phyloP scores from a whole-genome alignment of 2,329 filamentous ascomycete species.

The Plenodomus biglobosus region DNA sequence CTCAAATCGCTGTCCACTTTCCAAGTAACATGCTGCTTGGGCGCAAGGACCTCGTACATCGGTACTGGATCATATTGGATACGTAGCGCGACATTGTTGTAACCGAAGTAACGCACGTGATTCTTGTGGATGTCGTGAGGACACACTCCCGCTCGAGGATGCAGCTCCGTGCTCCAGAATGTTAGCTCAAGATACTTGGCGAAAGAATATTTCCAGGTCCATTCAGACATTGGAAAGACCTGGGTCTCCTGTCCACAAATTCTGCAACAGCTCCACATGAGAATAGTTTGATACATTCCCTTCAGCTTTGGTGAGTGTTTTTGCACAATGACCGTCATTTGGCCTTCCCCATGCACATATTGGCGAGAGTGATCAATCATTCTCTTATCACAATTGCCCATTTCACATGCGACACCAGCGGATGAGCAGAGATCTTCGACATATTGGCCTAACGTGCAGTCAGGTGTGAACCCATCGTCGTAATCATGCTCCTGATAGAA shows the following conservation, averaged over 20 bases:
- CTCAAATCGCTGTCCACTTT: constrained; percentile 93
- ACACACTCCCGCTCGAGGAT: constrained; percentile 73
- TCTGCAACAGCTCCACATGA: constrained; percentile 98
- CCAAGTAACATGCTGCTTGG: constrained; percentile 88
- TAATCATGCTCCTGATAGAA: constrained; percentile 90
- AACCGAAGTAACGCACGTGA: constrained; percentile 89
- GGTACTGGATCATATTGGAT: constrained; percentile 93
- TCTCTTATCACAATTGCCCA: constrained; percentile 81
- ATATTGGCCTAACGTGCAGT: constrained; percentile 93
- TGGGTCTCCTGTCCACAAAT: constrained; percentile 88
- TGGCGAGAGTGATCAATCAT: constrained; percentile 94
- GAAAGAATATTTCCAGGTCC: constrained; percentile 97
- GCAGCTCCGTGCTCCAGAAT: constrained; percentile 88
- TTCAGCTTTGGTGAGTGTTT: constrained; percentile 67
- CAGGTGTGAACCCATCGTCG: constrained; percentile 70
- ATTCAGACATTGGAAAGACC: constrained; percentile 86
- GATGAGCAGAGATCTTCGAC: constrained; percentile 84
- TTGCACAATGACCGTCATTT: constrained; percentile 88
- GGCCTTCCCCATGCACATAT: constrained; percentile 94
- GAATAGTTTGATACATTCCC: constrained; percentile 71
- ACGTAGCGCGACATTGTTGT: constrained; percentile 79
- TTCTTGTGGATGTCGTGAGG: constrained; percentile 90
- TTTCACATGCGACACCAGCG: constrained; percentile 74
- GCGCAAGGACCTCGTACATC: constrained; percentile 91
- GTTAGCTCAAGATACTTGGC: constrained; percentile 97